These are phyloP conservation scores for Lecanicillium sp. DNA, from an alignment of 2,329 filamentous ascomycete species.

Conservation along the genomic window DNA sequence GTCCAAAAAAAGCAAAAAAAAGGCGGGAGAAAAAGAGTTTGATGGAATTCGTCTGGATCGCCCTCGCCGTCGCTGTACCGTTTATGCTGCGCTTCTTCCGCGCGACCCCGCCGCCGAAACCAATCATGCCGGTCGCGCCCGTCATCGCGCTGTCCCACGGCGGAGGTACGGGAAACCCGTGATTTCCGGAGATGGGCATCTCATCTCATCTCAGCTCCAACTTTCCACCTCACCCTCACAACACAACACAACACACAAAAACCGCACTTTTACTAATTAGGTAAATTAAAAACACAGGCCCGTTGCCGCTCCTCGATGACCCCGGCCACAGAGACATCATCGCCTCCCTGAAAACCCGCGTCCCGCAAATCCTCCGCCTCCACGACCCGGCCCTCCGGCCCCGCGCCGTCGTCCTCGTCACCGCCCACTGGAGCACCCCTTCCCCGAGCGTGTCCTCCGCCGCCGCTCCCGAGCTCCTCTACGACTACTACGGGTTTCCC, in stretches of 20 bases:
- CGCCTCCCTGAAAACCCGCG: constrained; percentile 44
- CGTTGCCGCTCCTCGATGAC: constrained; percentile 53
- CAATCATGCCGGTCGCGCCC: constrained; percentile 36
- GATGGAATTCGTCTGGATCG: constrained; percentile 9
- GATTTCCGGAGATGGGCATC: too few species aligned
- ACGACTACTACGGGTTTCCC: constrained; percentile 57
- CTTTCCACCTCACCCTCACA: not conserved
- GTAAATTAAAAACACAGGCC: constrained; percentile 31
- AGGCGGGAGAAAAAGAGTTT: not conserved
- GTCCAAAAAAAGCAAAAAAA: not conserved
- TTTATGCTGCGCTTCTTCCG: not conserved
- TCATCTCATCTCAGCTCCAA: not conserved
- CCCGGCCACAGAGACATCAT: constrained; percentile 45
- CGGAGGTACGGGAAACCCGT: constrained; percentile 32
- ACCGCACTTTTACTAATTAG: not conserved
- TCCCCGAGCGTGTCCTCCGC: constrained; percentile 46
- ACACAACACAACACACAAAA: not conserved
- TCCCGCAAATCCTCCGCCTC: constrained; percentile 51
- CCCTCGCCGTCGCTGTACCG: not conserved
- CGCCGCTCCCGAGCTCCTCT: constrained; percentile 41
- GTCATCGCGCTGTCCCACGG: constrained; percentile 46
- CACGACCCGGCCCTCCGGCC: constrained; percentile 40
- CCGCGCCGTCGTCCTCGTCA: constrained; percentile 49
- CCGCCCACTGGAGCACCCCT: constrained; percentile 50
- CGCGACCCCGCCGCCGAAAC: not conserved